A percentile compares a stretch with the other conserved stretches of the same genome.
These are phyloP conservation scores for Tricholomella constricta DNA, from an alignment of 768 basidiomycete species.

Conservation along the genomic window DNA sequence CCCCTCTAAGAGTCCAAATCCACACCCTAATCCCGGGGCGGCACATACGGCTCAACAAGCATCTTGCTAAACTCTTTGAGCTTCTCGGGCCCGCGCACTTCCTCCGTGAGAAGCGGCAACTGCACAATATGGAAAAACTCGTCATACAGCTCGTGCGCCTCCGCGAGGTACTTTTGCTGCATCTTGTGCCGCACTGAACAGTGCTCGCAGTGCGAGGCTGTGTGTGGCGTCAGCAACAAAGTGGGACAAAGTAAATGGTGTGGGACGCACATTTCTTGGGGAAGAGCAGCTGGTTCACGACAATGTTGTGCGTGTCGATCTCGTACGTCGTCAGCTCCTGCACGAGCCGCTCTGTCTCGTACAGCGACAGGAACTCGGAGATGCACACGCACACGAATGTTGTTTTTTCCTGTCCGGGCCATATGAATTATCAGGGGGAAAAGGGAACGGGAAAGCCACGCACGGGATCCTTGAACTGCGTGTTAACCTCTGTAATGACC, in stretches of 20 bases:
- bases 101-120: constrained; percentile 92
- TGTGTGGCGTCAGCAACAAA: constrained; percentile 1
- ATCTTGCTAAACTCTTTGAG: constrained; percentile 91
- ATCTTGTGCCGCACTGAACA: constrained; percentile 93
- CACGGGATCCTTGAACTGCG: constrained; percentile 98
- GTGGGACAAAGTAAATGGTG: neutral
- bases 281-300: constrained; percentile 96
- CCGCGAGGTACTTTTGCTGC: constrained; percentile 97
- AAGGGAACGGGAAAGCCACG: constrained; percentile 28
- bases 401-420: constrained; percentile 74
- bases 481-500: constrained; percentile 97
- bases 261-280: constrained; percentile 70
- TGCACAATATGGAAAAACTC: constrained; percentile 98
- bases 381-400: constrained; percentile 99
- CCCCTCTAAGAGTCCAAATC: no score
- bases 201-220: constrained; percentile 93
- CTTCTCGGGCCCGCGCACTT: constrained; percentile 94
- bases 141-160: constrained; percentile 96
- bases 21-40: constrained; percentile 53
- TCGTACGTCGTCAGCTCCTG: constrained; percentile 94
- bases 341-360: constrained; percentile 97
- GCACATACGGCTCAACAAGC: constrained; percentile 80
- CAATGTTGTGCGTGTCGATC: constrained; percentile 98
- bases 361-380: constrained; percentile 96
- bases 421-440: neutral